Evolutionary conservation across 805 yeast genomes (phyloP), one percentile per base, ranked within the genome.

Genomic region (Ogataea nonfermentans): DNA sequence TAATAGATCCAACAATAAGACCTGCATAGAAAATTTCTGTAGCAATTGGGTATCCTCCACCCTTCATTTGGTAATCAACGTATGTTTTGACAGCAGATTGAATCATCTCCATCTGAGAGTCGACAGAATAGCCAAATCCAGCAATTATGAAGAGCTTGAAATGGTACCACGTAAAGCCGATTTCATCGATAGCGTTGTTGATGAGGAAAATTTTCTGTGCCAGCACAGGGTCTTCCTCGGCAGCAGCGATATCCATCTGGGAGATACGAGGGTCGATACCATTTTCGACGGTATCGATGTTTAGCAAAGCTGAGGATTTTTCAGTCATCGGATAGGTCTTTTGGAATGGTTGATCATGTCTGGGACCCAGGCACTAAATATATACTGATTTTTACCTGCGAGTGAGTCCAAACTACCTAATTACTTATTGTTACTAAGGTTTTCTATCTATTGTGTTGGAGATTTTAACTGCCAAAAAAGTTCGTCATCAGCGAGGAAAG

Each of bases 161-260:
- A 44, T 76, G 81, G 48, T 70, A 73, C 67, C 73, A 68, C 1
- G 84, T 77, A 59, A 78, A 74, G 0, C 83, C 83, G 38, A 78
- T 74, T 49, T 78, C 79, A 51, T 78, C 81, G 41, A 78, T 64
- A 12, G 83, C 79, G 41, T 73, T 57, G 54, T 76, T 75, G 35
- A 76, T 60, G 8, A 76, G 54, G 30, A 56, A 59, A 52, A 74
- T 70, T 43, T 74, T 74, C 30, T 54, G 54, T 12, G 60, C 49
- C 28, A 73, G 52, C 2, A 62, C 68, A 4, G 44, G 46, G 46
- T 74, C 79, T 30, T 38, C 41, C 30, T 46, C 48, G 44, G 55
- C 61, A 14, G 30, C 43, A 5, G 47, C 40, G 32, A 56, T 24
- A 38, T 57, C 62, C 5, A 11, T 13, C 24, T 32, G 27, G 27